These are phyloP conservation scores for Triadica sebifera DNA, from an alignment of 345 rosid genomes.

Conservation along the genomic window DNA sequence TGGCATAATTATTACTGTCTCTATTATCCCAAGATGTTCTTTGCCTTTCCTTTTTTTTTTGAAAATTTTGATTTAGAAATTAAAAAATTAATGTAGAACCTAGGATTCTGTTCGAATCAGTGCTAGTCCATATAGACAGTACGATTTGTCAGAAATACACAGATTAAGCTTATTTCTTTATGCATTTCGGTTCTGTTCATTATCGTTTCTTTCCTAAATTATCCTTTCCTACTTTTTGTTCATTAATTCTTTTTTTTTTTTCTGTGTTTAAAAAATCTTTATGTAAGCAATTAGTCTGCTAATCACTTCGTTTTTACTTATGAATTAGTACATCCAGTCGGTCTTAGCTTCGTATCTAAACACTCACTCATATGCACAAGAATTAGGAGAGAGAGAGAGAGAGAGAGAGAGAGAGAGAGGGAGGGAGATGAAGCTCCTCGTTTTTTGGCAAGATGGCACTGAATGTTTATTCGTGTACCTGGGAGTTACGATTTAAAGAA, in stretches of 20 bases:
- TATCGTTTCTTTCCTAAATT: not conserved
- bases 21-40: conserved; percentile 8
- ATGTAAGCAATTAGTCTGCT: not conserved
- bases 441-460: not conserved
- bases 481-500: not conserved
- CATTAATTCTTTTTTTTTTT: not conserved
- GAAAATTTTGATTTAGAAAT: not conserved
- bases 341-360: not conserved
- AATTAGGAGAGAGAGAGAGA: not conserved
- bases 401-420: not conserved
- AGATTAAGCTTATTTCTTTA: not conserved
- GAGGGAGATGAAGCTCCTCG: not conserved
- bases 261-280: not conserved
- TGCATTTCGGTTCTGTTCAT: not conserved
- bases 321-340: not conserved
- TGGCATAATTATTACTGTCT: conserved; percentile 11
- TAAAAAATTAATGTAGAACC: conserved; percentile 22
- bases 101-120: conserved; percentile 60
- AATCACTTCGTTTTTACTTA: not conserved
- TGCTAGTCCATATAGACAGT: conserved; percentile 43
- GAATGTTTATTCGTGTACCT: not conserved
- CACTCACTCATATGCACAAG: not conserved
- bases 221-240: not conserved
- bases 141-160: conserved; percentile 36
- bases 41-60: conserved; percentile 8